Evolutionary conservation across 805 yeast genomes (phyloP).

Genomic region (Clavispora fructus): DNA sequence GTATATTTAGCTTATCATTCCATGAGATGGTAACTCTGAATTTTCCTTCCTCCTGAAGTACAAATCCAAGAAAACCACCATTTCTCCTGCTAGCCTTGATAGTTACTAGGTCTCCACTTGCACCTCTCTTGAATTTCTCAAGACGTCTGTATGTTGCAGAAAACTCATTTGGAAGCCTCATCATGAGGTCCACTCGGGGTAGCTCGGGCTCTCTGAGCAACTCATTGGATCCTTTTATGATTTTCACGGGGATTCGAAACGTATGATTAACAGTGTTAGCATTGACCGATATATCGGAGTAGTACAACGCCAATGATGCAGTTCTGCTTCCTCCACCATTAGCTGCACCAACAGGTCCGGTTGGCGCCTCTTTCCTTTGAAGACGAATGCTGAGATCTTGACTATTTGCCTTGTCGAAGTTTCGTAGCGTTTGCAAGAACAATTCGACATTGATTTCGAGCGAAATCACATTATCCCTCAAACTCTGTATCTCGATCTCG

Average conservation of each 20-base stretch:
- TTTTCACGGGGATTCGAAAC: conserved; percentile 65
- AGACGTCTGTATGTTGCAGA: conserved; percentile 51
- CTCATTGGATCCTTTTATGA: conserved; percentile 52
- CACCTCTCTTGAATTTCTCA: conserved; percentile 55
- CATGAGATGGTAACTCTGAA: conserved; percentile 52
- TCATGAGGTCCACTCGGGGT: conserved; percentile 48
- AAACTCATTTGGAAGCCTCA: conserved; percentile 49
- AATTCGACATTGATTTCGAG: conserved; percentile 62
- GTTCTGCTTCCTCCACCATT: conserved; percentile 26
- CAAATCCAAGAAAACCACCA: conserved; percentile 47
- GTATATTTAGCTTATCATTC: conserved; percentile 50
- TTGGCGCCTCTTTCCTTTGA: conserved; percentile 35
- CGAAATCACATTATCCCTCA: conserved; percentile 49
- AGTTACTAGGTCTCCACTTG: conserved; percentile 37
- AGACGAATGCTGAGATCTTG: conserved; percentile 48
- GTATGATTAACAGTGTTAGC: conserved; percentile 54
- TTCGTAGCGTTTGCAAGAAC: conserved; percentile 50
- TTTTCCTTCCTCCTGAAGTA: conserved; percentile 50
- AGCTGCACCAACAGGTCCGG: conserved; percentile 3
- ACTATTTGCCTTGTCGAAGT: conserved; percentile 49
- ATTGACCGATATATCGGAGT: conserved; percentile 41
- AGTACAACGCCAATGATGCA: conserved; percentile 52
- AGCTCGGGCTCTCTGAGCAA: conserved; percentile 57
- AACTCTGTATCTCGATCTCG: conserved; percentile 46
- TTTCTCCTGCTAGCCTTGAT: conserved; percentile 42